Conservation (phyloP, 306 rosid species). For the cucumber (Cucumis sativus) region Cucumber_9930_V3 NC_026659.2:26509001-26509500, state of each 20-base stretch:
- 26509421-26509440: neutral
- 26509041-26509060: slow-evolving; percentile 43
- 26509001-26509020: slow-evolving; percentile 17
- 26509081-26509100: slow-evolving; percentile 80
- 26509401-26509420: neutral
- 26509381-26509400: neutral
- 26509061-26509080: slow-evolving; percentile 73
- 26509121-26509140: slow-evolving; percentile 73
- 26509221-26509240: slow-evolving; percentile 75
- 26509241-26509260: slow-evolving; percentile 66
- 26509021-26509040: slow-evolving; percentile 12
- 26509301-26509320: slow-evolving; percentile 19
- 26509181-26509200: slow-evolving; percentile 40
- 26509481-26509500: neutral
- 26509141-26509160: slow-evolving; percentile 33
- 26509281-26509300: slow-evolving; percentile 41
- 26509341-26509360: slow-evolving; percentile 61
- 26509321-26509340: slow-evolving; percentile 38
- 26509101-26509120: slow-evolving; percentile 75
- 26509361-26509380: slow-evolving; percentile 79
- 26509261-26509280: slow-evolving; percentile 74
- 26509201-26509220: slow-evolving; percentile 59
- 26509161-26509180: slow-evolving; percentile 42
- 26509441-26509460: neutral
- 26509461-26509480: neutral